A percentile compares a stretch with the other conserved stretches of the same genome.
Evolutionary conservation across 768 basidiomycete species (phyloP).

Genomic region (Amanita fuliginea): DNA sequence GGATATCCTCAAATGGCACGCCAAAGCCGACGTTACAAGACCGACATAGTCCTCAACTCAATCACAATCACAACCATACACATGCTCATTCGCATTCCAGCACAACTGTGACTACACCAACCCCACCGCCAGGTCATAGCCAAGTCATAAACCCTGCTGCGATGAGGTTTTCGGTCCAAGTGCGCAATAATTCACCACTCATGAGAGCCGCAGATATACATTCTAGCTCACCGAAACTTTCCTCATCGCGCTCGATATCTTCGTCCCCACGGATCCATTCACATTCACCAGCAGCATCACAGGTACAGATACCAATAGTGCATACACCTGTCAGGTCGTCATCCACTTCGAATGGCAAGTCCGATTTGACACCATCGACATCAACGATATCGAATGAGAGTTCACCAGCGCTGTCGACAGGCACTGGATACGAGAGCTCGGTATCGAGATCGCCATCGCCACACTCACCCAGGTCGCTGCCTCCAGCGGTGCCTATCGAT

Average conservation of each 20-base stretch:
- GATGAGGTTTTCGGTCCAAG: conserved; percentile 13
- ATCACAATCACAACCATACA: conserved; percentile 16
- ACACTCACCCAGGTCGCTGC: conserved; percentile 19
- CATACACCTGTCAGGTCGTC: background rate
- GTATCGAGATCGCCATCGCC: conserved; percentile 40
- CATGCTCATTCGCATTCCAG: conserved; percentile 39
- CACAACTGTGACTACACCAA: conserved; percentile 35
- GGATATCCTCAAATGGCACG: conserved; percentile 21
- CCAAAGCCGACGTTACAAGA: conserved; percentile 24
- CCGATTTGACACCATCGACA: conserved; percentile 15
- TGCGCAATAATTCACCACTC: background rate
- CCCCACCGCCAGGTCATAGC: conserved; percentile 17
- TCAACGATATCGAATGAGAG: conserved; percentile 31
- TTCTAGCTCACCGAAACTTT: conserved; percentile 16
- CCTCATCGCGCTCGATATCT: background rate
- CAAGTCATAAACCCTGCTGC: conserved; percentile 12
- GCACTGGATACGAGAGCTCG: conserved; percentile 36
- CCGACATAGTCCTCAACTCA: conserved; percentile 2
- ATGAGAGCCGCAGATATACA: conserved; percentile 9
- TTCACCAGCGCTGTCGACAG: conserved; percentile 48
- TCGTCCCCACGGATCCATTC: conserved; percentile 3
- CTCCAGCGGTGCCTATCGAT: conserved; percentile 20
- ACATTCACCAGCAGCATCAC: background rate
- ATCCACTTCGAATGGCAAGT: background rate
- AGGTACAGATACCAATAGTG: background rate